A percentile compares a stretch with the other conserved stretches of the same genome.
These are phyloP conservation scores for Dispira simplex DNA, from an alignment of 192 early-diverging fungal genomes.

Conservation along the genomic window DNA sequence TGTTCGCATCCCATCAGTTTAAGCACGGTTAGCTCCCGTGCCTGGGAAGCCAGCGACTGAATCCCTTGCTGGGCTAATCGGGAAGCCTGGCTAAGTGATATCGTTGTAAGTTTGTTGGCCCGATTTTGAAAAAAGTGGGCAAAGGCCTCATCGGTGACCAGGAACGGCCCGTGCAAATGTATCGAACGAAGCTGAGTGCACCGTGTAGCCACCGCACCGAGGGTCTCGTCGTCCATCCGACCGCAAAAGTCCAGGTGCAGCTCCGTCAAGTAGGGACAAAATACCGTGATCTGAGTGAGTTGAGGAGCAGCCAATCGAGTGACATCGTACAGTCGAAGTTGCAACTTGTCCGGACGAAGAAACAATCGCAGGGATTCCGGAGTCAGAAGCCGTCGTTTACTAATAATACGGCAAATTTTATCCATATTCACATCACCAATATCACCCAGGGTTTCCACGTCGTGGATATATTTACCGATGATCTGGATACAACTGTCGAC, in stretches of 20 bases:
- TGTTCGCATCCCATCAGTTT: conserved; percentile 25
- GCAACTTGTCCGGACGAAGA: conserved; percentile 34
- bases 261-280: conserved; percentile 38
- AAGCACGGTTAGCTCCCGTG: conserved; percentile 29
- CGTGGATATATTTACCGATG: conserved; percentile 61
- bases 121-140: conserved; percentile 34
- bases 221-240: conserved; percentile 32
- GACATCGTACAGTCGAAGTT: conserved; percentile 64
- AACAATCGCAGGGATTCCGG: conserved; percentile 51
- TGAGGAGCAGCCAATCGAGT: conserved; percentile 39
- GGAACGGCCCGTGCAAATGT: conserved; percentile 52
- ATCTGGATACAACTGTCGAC: conserved; percentile 51
- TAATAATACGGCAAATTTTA: conserved; percentile 60
- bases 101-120: conserved; percentile 32
- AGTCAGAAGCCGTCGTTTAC: conserved; percentile 53
- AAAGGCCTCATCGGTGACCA: conserved; percentile 42
- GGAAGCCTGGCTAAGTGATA: conserved; percentile 39
- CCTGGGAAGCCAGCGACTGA: conserved; percentile 23
- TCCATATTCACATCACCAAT: conserved; percentile 50
- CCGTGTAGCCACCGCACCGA: conserved; percentile 22
- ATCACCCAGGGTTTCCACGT: conserved; percentile 74
- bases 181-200: conserved; percentile 33
- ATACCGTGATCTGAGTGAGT: conserved; percentile 39
- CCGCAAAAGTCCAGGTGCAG: conserved; percentile 65
- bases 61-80: conserved; percentile 36